Conservation (phyloP, 148 eudicot genomes). For the Persicaria maculosa region DNA sequence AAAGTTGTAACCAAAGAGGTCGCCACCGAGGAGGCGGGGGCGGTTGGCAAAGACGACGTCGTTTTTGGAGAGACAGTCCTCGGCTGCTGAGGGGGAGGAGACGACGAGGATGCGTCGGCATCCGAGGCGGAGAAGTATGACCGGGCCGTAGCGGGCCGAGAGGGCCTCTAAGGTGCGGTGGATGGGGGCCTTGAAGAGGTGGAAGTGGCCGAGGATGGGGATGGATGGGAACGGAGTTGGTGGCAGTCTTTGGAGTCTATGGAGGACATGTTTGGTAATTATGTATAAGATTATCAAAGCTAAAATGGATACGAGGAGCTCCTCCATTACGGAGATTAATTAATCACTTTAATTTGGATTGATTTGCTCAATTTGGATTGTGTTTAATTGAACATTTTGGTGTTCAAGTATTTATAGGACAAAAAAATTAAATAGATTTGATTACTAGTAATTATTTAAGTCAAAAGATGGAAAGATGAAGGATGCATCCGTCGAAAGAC, state of each 20-base stretch:
- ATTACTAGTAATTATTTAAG: too few species aligned
- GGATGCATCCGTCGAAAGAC: too few species aligned
- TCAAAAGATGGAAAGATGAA: too few species aligned
- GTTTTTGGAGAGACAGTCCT: constrained; percentile 42
- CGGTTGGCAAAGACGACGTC: constrained; percentile 50
- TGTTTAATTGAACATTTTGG: not conserved
- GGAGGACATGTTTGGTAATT: constrained; percentile 14
- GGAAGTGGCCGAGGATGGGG: constrained; percentile 46
- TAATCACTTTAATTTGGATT: not conserved
- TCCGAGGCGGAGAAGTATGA: constrained; percentile 33
- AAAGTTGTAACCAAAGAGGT: constrained; percentile 29
- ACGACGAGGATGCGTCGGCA: constrained; percentile 36
- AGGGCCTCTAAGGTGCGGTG: constrained; percentile 29
- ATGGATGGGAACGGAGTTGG: constrained; percentile 40
- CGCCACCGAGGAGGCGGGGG: constrained; percentile 31
- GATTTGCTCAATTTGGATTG: not conserved
- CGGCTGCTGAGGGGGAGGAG: constrained; percentile 38
- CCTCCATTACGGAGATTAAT: not conserved
- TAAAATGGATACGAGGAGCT: not conserved
- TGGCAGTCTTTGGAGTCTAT: constrained; percentile 31
- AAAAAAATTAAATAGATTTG: too few species aligned
- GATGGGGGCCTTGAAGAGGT: constrained; percentile 36
- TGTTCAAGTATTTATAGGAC: not conserved
- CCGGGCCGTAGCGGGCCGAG: constrained; percentile 30
- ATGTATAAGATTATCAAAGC: constrained; percentile 21